Evolutionary conservation across 768 basidiomycete species (phyloP).

Genomic region (Podaxis sp.): DNA sequence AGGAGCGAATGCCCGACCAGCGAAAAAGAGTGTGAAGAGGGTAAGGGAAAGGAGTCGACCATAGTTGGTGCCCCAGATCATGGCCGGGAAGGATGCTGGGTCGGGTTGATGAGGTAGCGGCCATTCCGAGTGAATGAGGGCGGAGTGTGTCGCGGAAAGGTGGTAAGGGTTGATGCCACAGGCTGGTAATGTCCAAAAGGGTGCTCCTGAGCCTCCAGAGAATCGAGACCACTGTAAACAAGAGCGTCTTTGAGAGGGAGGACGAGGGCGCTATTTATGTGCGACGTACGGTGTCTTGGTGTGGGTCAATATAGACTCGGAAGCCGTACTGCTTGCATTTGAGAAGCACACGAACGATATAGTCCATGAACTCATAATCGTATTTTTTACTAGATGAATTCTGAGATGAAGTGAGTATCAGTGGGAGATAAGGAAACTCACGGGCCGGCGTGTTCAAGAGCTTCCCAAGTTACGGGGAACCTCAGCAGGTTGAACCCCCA

Average conservation of each 20-base stretch:
- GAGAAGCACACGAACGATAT: slow-evolving; percentile 78
- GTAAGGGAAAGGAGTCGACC: slow-evolving; percentile 84
- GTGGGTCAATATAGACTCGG: slow-evolving; percentile 89
- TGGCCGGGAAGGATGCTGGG: slow-evolving; percentile 77
- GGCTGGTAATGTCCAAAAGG: slow-evolving; percentile 88
- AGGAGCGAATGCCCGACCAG: slow-evolving; percentile 85
- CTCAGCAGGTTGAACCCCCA: slow-evolving; percentile 94
- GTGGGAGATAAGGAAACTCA: slow-evolving; percentile 42
- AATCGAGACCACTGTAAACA: slow-evolving; percentile 86
- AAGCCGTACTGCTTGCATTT: slow-evolving; percentile 94
- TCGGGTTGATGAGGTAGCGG: slow-evolving; percentile 55
- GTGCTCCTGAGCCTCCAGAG: slow-evolving; percentile 91
- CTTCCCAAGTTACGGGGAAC: slow-evolving; percentile 91
- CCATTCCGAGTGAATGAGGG: slow-evolving; percentile 89
- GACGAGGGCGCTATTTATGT: not conserved
- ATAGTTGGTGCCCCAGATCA: slow-evolving; percentile 98
- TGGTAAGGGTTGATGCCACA: slow-evolving; percentile 87
- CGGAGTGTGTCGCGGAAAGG: slow-evolving; percentile 80
- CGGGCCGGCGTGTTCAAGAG: slow-evolving; percentile 93
- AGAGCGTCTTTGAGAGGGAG: not conserved
- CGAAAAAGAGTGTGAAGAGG: slow-evolving; percentile 93
- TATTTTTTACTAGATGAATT: slow-evolving; percentile 64
- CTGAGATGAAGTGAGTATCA: slow-evolving; percentile 1
- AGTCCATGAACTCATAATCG: slow-evolving; percentile 90
- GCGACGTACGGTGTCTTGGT: slow-evolving; percentile 84